Evolutionary conservation across 2,329 filamentous ascomycete species (phyloP).

Genomic region (Stromatinia cepivora): DNA sequence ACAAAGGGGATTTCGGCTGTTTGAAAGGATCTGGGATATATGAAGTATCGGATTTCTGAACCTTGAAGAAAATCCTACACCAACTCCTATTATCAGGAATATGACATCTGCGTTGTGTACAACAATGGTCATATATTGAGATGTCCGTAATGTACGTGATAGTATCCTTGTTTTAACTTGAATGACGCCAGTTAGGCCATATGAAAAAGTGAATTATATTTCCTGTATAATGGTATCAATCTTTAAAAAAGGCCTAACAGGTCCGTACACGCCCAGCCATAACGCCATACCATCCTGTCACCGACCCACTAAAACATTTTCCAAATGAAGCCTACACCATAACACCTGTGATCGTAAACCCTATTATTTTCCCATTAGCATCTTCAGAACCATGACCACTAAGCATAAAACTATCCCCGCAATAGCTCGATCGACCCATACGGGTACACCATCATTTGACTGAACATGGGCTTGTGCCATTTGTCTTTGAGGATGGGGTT

Average conservation of each 20-base stretch:
- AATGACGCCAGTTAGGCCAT: not conserved
- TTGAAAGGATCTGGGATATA: too few relatives aligned
- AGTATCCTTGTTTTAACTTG: not conserved
- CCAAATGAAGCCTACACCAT: not conserved
- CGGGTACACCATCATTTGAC: slow-evolving; percentile 55
- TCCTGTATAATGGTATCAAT: slow-evolving; percentile 12
- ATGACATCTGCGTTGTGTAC: not conserved
- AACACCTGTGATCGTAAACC: not conserved
- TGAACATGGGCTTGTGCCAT: slow-evolving; percentile 33
- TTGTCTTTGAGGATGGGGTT: slow-evolving; percentile 6
- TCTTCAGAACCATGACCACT: slow-evolving; percentile 65
- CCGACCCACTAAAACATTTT: not conserved
- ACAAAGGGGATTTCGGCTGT: not conserved
- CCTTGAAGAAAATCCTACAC: not conserved
- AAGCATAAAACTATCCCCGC: slow-evolving; percentile 69
- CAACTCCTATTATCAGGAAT: not conserved
- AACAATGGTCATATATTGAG: not conserved
- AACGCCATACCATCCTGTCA: not conserved
- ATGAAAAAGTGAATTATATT: not conserved
- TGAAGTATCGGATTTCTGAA: not conserved
- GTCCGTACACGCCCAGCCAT: not conserved
- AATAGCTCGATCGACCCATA: slow-evolving; percentile 83
- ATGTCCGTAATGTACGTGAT: not conserved
- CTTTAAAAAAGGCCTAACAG: not conserved
- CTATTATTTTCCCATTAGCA: slow-evolving; percentile 38